A percentile compares a stretch with the other conserved stretches of the same genome.
Evolutionary conservation across 2,329 filamentous ascomycete species (phyloP).

Genomic region (Bipolaris gigantea): DNA sequence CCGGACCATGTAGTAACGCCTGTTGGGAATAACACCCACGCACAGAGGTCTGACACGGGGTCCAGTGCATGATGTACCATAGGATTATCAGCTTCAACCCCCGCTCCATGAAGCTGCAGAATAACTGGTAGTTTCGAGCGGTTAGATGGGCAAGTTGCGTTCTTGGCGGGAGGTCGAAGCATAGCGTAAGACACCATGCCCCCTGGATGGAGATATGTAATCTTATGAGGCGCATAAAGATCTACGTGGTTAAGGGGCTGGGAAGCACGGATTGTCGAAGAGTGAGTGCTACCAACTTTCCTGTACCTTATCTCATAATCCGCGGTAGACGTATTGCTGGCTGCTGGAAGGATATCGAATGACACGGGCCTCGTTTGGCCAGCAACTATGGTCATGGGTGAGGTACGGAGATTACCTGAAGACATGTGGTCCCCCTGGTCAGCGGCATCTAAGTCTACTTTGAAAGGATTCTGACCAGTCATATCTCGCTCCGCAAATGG

Average conservation of each 20-base stretch:
- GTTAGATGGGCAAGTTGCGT: constrained; percentile 34
- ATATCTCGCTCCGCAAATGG: constrained; percentile 10
- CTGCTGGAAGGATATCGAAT: constrained; percentile 38
- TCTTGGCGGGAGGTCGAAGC: constrained; percentile 55
- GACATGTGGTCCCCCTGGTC: constrained; percentile 13
- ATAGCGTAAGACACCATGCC: constrained; percentile 61
- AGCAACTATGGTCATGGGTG: constrained; percentile 28
- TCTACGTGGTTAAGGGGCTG: constrained; percentile 30
- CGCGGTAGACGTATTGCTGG: constrained; percentile 28
- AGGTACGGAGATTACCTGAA: neutral
- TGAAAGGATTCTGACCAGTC: constrained; percentile 17
- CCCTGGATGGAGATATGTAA: constrained; percentile 58
- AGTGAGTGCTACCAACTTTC: constrained; percentile 8
- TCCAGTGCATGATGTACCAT: constrained; percentile 54
- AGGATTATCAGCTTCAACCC: constrained; percentile 56
- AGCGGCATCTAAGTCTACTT: constrained; percentile 10
- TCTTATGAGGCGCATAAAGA: constrained; percentile 53
- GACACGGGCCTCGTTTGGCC: constrained; percentile 49
- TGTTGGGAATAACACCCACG: constrained; percentile 60
- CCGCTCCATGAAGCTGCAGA: constrained; percentile 59
- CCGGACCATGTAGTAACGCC: constrained; percentile 62
- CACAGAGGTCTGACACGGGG: constrained; percentile 54
- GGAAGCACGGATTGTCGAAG: constrained; percentile 25
- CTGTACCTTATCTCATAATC: constrained; percentile 34
- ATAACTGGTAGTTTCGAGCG: constrained; percentile 50